These are phyloP conservation scores for Quillaja saponaria DNA, from an alignment of 306 rosid genomes.

Conservation along the genomic window DNA sequence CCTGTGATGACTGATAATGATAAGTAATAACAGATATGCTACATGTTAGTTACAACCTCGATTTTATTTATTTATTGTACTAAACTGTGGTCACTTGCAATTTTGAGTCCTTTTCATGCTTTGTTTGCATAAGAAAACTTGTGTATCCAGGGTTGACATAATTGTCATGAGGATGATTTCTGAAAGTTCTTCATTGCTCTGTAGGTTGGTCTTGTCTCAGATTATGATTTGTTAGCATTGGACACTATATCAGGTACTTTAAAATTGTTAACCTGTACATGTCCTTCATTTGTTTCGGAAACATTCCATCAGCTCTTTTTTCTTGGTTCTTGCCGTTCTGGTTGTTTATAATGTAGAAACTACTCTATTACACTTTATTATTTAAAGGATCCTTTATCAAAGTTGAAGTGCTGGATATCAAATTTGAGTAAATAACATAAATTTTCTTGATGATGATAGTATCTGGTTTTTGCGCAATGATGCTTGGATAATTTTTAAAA, in stretches of 20 bases:
- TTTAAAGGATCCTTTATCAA: slow-evolving; percentile 13
- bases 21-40: no score
- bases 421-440: not conserved
- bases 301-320: slow-evolving; percentile 10
- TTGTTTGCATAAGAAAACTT: slow-evolving; percentile 11
- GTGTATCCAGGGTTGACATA: not conserved
- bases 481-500: no score
- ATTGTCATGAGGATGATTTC: slow-evolving; percentile 25
- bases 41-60: no score
- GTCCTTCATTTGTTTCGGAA: slow-evolving; percentile 5
- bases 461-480: no score
- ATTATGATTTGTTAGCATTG: slow-evolving; percentile 88
- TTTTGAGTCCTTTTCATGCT: slow-evolving; percentile 6
- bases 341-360: no score
- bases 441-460: not conserved
- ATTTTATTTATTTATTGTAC: no score
- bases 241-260: slow-evolving; percentile 80
- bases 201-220: slow-evolving; percentile 98
- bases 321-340: not conserved
- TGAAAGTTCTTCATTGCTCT: slow-evolving; percentile 29
- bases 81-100: not conserved
- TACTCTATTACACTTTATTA: not conserved
- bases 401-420: slow-evolving; percentile 5
- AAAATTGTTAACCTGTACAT: not conserved
- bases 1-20: no score